phyloP scores from a whole-genome alignment of 345 rosid genomes.

The Geranium rotundifolium region DNA sequence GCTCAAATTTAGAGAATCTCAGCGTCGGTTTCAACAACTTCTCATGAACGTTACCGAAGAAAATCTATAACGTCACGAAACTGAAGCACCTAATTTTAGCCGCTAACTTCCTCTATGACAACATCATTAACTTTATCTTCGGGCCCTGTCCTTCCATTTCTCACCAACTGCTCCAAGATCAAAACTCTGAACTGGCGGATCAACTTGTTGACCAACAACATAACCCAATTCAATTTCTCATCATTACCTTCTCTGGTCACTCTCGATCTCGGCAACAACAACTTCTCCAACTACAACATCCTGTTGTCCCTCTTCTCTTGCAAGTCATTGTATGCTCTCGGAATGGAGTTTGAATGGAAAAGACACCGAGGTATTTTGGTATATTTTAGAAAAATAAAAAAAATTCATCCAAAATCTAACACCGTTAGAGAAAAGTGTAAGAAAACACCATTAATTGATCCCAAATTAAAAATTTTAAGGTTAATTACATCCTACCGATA shows the following conservation, averaged over 20 bases:
- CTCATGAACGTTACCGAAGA: too few relatives aligned
- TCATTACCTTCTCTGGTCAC: conserved; percentile 37
- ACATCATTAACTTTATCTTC: conserved; percentile 55
- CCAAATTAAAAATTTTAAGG: too few relatives aligned
- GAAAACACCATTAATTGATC: too few relatives aligned
- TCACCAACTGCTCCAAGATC: conserved; percentile 47
- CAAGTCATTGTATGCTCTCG: conserved; percentile 58
- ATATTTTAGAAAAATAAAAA: too few relatives aligned
- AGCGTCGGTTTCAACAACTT: too few relatives aligned
- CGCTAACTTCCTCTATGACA: conserved; percentile 77
- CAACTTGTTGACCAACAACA: conserved; percentile 45
- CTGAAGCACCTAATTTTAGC: conserved; percentile 38
- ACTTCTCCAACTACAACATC: conserved; percentile 48
- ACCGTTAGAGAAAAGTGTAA: too few relatives aligned
- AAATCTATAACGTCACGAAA: conserved; percentile 47
- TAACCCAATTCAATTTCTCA: conserved; percentile 55
- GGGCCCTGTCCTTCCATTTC: conserved; percentile 54
- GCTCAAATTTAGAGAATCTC: too few relatives aligned
- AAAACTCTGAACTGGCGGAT: conserved; percentile 48
- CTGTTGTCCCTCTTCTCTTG: conserved; percentile 62
- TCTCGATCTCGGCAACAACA: conserved; percentile 89
- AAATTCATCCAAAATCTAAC: too few relatives aligned
- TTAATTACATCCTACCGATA: too few relatives aligned
- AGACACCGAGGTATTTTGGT: too few relatives aligned
- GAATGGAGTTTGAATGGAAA: too few relatives aligned